A percentile compares a stretch with the other conserved stretches of the same genome.
These are phyloP conservation scores for Urostyla sp. DNA, from an alignment of 73 alveolate genomes.

Conservation along the genomic window DNA sequence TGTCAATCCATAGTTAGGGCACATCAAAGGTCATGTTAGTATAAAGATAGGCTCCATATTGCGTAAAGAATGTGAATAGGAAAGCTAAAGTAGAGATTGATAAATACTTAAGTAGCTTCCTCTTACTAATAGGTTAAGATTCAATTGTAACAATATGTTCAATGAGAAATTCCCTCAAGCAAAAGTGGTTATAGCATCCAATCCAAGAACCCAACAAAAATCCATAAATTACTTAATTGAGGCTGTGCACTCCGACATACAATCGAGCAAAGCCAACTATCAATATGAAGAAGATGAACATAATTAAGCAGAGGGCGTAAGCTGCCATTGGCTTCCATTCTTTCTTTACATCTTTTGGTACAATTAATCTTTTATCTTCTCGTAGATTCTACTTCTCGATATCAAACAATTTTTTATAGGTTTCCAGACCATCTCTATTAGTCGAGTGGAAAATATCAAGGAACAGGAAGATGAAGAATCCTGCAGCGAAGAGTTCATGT, in stretches of 20 bases:
- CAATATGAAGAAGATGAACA: not conserved
- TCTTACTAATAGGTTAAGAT: not conserved
- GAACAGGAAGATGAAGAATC: not conserved
- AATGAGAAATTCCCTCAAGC: slow-evolving; percentile 15
- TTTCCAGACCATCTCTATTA: not conserved
- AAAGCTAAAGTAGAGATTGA: not conserved
- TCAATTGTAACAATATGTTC: not conserved
- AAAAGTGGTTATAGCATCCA: slow-evolving; percentile 35
- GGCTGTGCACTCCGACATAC: slow-evolving; percentile 34
- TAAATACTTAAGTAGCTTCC: not conserved
- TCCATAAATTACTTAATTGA: slow-evolving; percentile 41
- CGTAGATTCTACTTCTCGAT: too few species aligned
- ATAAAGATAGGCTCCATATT: not conserved
- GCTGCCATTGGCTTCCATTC: not conserved
- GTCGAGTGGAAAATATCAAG: not conserved
- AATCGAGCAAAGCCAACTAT: slow-evolving; percentile 40
- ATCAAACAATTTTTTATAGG: not conserved
- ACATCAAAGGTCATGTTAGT: not conserved
- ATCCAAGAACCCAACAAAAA: slow-evolving; percentile 46
- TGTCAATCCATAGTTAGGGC: too few species aligned
- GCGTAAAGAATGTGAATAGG: not conserved
- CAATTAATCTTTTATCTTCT: not conserved
- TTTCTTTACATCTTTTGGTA: too few species aligned
- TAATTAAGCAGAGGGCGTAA: not conserved
- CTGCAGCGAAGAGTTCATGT: slow-evolving; percentile 49